Evolutionary conservation across 306 rosid genomes (phyloP), one percentile per base, ranked within the genome.

Genomic region (Mucuna pruriens): DNA sequence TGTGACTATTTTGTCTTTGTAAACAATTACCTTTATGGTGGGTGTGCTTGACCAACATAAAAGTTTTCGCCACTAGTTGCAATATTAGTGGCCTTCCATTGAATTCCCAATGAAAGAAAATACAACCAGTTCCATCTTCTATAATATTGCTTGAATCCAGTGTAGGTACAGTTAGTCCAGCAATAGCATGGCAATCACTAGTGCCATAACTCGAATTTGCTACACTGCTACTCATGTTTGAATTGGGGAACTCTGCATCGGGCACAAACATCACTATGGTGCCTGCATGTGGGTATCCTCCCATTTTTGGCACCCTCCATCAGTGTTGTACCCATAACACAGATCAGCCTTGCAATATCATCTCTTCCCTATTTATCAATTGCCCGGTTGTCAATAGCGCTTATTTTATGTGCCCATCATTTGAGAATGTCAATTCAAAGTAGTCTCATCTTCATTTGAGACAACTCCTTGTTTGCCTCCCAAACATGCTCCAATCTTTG

Each of bases 111-210:
- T 5, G 17, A 68, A 11, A 68, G 17, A 69, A 80, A 3, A 0
- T 0, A 23, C 85, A 85, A 16, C 76, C 80, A 0, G 77, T 79
- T 1, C 5, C 26, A 79, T 75, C n/a, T 4, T 0, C 5, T n/a
- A 74, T 22, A 1, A 7, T 0, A n/a, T 15, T 9, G 1, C 15
- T 0, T 2, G 16, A 22, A 83, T 15, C 80, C 89, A 9, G 23
- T 86, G 31, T 3, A 29, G 31, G 2, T 29, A 29, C 31, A 29
- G 31, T 29, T 29, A 3, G 2, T 29, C 31, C 81, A 73, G 25
- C 86, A 85, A 3, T 22, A 5, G 6, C 31, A 31, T 25, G n/a
- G 58, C 83, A 83, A 49, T 83, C 83, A 60, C 31, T 72, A 12
- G 13, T 33, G 25, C 9, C 6, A 38, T 36, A 23, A 38, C 4